A percentile compares a stretch with the other conserved stretches of the same genome.
These are phyloP conservation scores for Backusella parvicylindrica DNA, from an alignment of 192 early-diverging fungal species.

Conservation along the genomic window DNA sequence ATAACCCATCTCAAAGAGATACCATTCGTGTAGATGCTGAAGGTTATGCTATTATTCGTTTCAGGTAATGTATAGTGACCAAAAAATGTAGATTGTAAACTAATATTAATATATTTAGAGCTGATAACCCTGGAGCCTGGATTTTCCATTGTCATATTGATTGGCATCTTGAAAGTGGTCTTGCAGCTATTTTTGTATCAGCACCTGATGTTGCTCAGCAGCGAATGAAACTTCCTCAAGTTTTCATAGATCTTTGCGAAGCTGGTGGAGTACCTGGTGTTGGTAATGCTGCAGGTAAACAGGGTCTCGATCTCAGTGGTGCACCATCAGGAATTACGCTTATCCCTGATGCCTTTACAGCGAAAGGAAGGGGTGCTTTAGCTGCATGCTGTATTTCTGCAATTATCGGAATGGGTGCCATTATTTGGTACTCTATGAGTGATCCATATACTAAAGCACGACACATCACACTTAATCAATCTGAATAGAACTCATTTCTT, in stretches of 20 bases:
- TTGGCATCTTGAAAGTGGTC: conserved; percentile 70
- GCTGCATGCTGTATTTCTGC: conserved; percentile 69
- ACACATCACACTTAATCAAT: background rate
- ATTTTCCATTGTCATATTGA: conserved; percentile 88
- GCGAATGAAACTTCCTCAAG: conserved; percentile 48
- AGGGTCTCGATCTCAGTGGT: conserved; percentile 61
- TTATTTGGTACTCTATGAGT: conserved; percentile 67
- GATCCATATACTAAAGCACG: conserved; percentile 17
- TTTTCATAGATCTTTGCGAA: conserved; percentile 61
- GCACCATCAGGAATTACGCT: conserved; percentile 46
- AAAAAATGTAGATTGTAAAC: background rate
- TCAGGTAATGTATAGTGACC: conserved; percentile 23
- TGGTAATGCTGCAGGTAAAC: conserved; percentile 76
- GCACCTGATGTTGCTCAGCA: conserved; percentile 63
- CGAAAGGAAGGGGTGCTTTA: conserved; percentile 68
- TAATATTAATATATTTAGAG: conserved; percentile 19
- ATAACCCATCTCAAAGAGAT: conserved; percentile 72
- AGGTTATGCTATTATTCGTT: conserved; percentile 68
- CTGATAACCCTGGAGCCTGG: conserved; percentile 83
- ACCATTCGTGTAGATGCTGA: conserved; percentile 66
- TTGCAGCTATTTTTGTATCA: conserved; percentile 67
- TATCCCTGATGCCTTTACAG: conserved; percentile 57
- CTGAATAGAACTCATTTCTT: background rate
- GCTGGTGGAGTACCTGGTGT: conserved; percentile 48
- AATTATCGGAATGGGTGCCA: conserved; percentile 67